Conservation (phyloP, 495 filamentous ascomycete species). For the Penicillium antarcticum region DNA sequence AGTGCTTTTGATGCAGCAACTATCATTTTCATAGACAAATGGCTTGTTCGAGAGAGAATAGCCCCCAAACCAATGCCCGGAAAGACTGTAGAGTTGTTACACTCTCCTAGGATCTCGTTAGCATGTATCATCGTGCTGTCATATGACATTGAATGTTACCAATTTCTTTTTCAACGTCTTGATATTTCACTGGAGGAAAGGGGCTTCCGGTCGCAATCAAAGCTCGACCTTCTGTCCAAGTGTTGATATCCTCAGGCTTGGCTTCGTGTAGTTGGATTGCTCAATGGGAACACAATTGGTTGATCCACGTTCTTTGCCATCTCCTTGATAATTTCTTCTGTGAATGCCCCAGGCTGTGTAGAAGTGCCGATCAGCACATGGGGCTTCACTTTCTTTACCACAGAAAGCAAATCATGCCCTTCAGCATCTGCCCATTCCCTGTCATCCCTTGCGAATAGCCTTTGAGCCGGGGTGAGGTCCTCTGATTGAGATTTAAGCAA, state of each 20-base stretch:
- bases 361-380: constrained; percentile 84
- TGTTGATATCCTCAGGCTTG: constrained; percentile 66
- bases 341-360: constrained; percentile 75
- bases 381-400: constrained; percentile 71
- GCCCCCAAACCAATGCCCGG: constrained; percentile 81
- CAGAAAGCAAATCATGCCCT: constrained; percentile 54
- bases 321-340: constrained; percentile 65
- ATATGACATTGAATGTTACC: constrained; percentile 29
- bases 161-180: constrained; percentile 62
- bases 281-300: constrained; percentile 81
- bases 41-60: constrained; percentile 62
- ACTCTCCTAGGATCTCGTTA: constrained; percentile 57
- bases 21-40: constrained; percentile 74
- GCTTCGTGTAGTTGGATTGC: constrained; percentile 93
- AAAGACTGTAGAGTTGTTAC: constrained; percentile 85
- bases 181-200: constrained; percentile 71
- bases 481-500: constrained; percentile 60
- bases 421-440: constrained; percentile 59
- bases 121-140: no score
- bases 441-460: constrained; percentile 61
- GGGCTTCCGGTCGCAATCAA: constrained; percentile 83
- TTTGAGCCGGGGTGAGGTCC: constrained; percentile 62
- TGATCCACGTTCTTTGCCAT: constrained; percentile 77
- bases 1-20: constrained; percentile 75
- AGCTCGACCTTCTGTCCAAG: constrained; percentile 75